Base-by-base conservation (phyloP, 2,329 filamentous ascomycete species). In the Paracamarosporium sp. region DNA sequence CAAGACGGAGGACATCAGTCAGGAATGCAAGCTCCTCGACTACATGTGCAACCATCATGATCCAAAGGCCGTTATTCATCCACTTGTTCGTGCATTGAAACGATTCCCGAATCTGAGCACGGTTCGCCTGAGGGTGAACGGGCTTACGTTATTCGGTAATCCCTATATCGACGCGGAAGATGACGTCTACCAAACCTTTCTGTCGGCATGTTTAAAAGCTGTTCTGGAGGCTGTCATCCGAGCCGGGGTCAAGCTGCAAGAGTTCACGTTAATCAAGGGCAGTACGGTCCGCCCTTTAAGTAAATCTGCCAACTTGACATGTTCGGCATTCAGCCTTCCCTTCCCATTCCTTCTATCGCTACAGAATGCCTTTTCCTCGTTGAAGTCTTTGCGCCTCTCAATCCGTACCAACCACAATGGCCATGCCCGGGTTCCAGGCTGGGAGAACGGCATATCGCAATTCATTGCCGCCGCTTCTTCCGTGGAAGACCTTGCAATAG, bases 241-340 rank as follows among this genome's bases (percentile, higher is more conserved):
- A 11, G 70, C 68, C 55, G 55, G 57, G 24, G 51, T 67, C 28
- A 53, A 53, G 13, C 46, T 74, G 5, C 45, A 66, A 20, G 61
- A 67, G 17, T 65, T 74, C 52, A 60, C 59, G 12, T 66, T 67
- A 56, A 56, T 59, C 24, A 68, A 65, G 43, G 60, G 59, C 13
- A 63, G 53, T 11, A 35, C 33, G 7, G 35, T 53, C 12, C 48
- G 52, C 2, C 45, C 31, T 4, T n/a, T 62, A 1, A 60, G 55
- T 28, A 66, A 65, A 11, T 57, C 53, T 11, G 58, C 59, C 0
- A 59, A 66, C 20, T 25, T 69, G 15, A 57, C 60, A 0, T 65
- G 66, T 27, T 55, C 63, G 0, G 61, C 61, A 3, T 55, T 73
- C 24, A 55, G 62, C 11, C 35, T 69, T 1, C 52, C 63, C 1